Evolutionary conservation across 1,284 basidiomycete species (phyloP).

Genomic region (Leccinum pachyderme): DNA sequence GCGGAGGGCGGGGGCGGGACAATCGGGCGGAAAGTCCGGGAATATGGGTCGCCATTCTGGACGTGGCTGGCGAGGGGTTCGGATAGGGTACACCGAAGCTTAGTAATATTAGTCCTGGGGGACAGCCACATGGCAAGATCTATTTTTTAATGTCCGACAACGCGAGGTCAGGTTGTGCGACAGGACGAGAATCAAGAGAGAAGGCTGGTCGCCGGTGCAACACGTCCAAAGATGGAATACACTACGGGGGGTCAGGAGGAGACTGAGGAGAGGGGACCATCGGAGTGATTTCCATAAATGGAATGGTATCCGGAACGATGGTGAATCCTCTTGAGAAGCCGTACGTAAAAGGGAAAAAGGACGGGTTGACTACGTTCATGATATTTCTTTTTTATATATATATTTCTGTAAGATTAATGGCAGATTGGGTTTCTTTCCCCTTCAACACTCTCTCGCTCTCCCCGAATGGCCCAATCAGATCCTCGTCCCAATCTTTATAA

Average conservation of each 20-base stretch:
- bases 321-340: conserved; percentile 25
- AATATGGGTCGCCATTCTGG: conserved; percentile 11
- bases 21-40: conserved; percentile 17
- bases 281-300: conserved; percentile 12
- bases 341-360: conserved; percentile 16
- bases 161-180: neutral
- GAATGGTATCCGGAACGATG: conserved; percentile 6
- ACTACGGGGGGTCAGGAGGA: neutral
- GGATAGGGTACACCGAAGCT: conserved; percentile 14
- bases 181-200: conserved; percentile 11
- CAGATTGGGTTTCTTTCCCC: conserved; percentile 23
- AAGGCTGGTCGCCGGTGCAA: conserved; percentile 5
- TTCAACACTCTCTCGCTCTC: neutral
- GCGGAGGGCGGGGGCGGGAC: conserved; percentile 6
- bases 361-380: neutral
- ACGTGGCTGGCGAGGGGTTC: conserved; percentile 16
- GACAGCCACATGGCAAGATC: conserved; percentile 16
- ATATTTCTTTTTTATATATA: neutral
- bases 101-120: conserved; percentile 1
- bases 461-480: conserved; percentile 22
- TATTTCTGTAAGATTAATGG: neutral
- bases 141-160: conserved; percentile 28
- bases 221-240: conserved; percentile 6
- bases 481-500: conserved; percentile 29
- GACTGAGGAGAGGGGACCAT: neutral